Percentiles rank a stretch among this genome's conserved stretches.
phyloP scores from a whole-genome alignment of 139 green algal genomes.

The Chlorella sorokiniana region DNA sequence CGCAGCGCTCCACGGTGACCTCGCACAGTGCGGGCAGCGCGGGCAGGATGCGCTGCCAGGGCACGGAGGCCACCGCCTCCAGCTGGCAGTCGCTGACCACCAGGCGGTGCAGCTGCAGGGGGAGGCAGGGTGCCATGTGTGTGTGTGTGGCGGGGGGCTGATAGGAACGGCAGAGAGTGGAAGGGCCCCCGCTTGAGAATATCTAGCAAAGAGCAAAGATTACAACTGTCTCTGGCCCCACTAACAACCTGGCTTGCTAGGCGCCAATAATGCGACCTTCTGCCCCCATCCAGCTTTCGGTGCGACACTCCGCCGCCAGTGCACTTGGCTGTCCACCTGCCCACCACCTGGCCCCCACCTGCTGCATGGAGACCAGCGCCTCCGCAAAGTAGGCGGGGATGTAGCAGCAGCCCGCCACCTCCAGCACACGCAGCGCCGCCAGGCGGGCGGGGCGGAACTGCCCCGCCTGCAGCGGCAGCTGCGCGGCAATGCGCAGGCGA shows the following conservation, averaged over 20 bases:
- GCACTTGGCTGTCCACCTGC: not conserved
- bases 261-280: too few species aligned
- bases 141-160: not conserved
- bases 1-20: slow-evolving; percentile 15
- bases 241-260: too few species aligned
- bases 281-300: too few species aligned
- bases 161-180: not conserved
- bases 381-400: slow-evolving; percentile 14
- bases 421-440: slow-evolving; percentile 13
- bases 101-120: slow-evolving; percentile 9
- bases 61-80: slow-evolving; percentile 3
- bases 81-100: slow-evolving; percentile 10
- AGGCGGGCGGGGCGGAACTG: slow-evolving; percentile 24
- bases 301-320: too few species aligned
- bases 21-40: not conserved
- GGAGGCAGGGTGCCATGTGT: not conserved
- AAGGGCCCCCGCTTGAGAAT: too few species aligned
- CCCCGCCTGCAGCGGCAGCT: slow-evolving; percentile 29
- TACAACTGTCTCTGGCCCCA: too few species aligned
- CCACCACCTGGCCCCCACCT: too few species aligned
- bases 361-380: slow-evolving; percentile 16
- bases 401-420: slow-evolving; percentile 21
- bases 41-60: slow-evolving; percentile 13
- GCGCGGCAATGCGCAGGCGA: slow-evolving; percentile 18
- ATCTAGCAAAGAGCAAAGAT: too few species aligned